Conservation (phyloP, 495 filamentous ascomycete genomes). For the Lasiosphaeria ovina region DNA sequence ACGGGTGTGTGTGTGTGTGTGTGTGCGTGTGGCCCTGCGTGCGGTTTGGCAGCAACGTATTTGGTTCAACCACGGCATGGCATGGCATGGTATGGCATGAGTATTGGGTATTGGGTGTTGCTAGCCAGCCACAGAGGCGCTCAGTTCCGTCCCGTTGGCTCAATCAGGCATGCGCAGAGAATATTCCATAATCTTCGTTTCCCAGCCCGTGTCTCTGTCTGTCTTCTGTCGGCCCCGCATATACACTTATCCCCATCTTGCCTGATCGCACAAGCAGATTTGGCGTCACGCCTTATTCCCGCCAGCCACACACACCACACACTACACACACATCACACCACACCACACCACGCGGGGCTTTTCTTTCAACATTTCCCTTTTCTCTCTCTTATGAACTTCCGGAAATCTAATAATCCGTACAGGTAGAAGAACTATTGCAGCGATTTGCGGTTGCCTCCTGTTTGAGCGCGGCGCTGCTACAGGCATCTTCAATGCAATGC, state of each 20-base stretch:
- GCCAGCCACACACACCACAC: no score
- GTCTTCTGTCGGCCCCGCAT: background rate
- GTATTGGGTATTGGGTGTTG: background rate
- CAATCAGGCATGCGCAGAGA: conserved; percentile 16
- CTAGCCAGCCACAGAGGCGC: background rate
- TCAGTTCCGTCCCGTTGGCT: background rate
- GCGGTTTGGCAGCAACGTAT: no score
- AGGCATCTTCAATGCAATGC: background rate
- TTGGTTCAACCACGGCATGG: no score
- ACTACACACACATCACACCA: no score
- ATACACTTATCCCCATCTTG: background rate
- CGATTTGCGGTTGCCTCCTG: background rate
- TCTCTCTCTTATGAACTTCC: background rate
- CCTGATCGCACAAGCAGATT: background rate
- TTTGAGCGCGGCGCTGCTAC: background rate
- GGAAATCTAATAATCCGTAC: background rate
- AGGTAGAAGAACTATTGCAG: background rate
- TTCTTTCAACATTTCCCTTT: background rate
- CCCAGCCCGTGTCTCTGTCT: background rate
- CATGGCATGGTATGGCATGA: background rate
- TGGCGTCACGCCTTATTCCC: background rate
- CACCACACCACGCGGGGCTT: background rate
- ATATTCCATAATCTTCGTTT: conserved; percentile 16
- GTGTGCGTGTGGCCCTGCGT: no score
- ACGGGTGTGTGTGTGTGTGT: no score